phyloP scores from a whole-genome alignment of 148 eudicot species.

The Amaranthus palmeri region DNA sequence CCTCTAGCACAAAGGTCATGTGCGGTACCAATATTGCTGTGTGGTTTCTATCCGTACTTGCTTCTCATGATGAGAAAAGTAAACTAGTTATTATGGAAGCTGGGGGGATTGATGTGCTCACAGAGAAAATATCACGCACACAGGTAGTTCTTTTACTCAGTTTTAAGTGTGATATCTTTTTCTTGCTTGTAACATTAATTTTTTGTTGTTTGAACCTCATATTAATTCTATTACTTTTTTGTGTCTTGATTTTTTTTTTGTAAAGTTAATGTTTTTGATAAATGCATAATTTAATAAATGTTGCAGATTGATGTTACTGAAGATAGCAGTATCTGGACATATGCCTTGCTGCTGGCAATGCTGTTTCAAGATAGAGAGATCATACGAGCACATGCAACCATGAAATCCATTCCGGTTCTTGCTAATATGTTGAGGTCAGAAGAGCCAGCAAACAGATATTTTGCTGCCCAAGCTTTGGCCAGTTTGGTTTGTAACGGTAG shows the following conservation, averaged over 20 bases:
- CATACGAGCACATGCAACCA: slow-evolving; percentile 71
- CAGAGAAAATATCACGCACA: slow-evolving; percentile 62
- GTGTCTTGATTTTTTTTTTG: slow-evolving; percentile 6
- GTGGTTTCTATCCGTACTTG: slow-evolving; percentile 87
- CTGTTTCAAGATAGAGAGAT: slow-evolving; percentile 88
- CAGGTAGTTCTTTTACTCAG: slow-evolving; percentile 42
- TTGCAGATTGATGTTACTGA: slow-evolving; percentile 61
- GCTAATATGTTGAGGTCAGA: slow-evolving; percentile 77
- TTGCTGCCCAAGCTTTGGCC: slow-evolving; percentile 90
- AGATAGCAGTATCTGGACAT: slow-evolving; percentile 78
- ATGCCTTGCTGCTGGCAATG: slow-evolving; percentile 74
- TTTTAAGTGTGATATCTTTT: not conserved
- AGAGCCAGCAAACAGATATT: slow-evolving; percentile 76
- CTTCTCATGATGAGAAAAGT: slow-evolving; percentile 60
- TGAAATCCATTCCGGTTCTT: slow-evolving; percentile 76
- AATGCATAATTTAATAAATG: slow-evolving; percentile 10
- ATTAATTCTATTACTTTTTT: not conserved
- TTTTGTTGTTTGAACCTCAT: not conserved
- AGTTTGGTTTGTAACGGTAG: slow-evolving; percentile 94
- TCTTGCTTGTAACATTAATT: slow-evolving; percentile 4
- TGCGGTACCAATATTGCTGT: slow-evolving; percentile 60
- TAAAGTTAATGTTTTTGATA: slow-evolving; percentile 8
- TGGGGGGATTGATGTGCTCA: slow-evolving; percentile 79
- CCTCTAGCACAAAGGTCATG: slow-evolving; percentile 43
- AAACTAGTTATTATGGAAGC: slow-evolving; percentile 77